Percentiles rank a stretch among this genome's conserved stretches.
Evolutionary conservation across 192 early-diverging fungal species (phyloP).

Genomic region (Gigaspora rosea): DNA sequence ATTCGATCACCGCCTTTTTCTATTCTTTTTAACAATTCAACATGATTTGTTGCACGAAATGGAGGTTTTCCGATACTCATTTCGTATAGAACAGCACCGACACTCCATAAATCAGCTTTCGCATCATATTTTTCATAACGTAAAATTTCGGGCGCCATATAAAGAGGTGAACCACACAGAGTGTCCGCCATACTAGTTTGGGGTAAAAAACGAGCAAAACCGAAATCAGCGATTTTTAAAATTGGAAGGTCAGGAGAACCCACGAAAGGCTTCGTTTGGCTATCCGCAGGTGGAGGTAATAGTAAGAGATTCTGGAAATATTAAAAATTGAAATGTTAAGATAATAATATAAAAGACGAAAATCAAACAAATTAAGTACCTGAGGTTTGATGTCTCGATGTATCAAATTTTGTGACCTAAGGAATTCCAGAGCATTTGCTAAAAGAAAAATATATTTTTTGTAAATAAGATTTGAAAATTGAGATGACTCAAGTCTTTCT

Average conservation of each 20-base stretch:
- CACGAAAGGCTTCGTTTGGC: slow-evolving; percentile 41
- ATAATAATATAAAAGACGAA: slow-evolving; percentile 5
- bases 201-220: slow-evolving; percentile 90
- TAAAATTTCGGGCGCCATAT: slow-evolving; percentile 91
- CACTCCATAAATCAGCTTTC: slow-evolving; percentile 95
- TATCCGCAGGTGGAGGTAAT: slow-evolving; percentile 55
- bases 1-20: slow-evolving; percentile 84
- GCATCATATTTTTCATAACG: slow-evolving; percentile 92
- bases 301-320: slow-evolving; percentile 74
- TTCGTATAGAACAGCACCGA: slow-evolving; percentile 94
- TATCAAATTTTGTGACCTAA: slow-evolving; percentile 84
- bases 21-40: slow-evolving; percentile 90
- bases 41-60: slow-evolving; percentile 90
- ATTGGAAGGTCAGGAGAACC: slow-evolving; percentile 65
- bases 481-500: background rate
- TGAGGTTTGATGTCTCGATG: slow-evolving; percentile 99
- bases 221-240: slow-evolving; percentile 97
- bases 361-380: slow-evolving; percentile 46
- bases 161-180: slow-evolving; percentile 94
- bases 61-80: slow-evolving; percentile 91
- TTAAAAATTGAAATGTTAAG: slow-evolving; percentile 13
- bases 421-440: slow-evolving; percentile 86
- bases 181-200: slow-evolving; percentile 88
- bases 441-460: slow-evolving; percentile 28
- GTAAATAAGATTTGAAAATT: background rate